These are phyloP conservation scores for Amylocarpus encephaloides DNA, from an alignment of 2,329 filamentous ascomycete genomes.

Conservation along the genomic window DNA sequence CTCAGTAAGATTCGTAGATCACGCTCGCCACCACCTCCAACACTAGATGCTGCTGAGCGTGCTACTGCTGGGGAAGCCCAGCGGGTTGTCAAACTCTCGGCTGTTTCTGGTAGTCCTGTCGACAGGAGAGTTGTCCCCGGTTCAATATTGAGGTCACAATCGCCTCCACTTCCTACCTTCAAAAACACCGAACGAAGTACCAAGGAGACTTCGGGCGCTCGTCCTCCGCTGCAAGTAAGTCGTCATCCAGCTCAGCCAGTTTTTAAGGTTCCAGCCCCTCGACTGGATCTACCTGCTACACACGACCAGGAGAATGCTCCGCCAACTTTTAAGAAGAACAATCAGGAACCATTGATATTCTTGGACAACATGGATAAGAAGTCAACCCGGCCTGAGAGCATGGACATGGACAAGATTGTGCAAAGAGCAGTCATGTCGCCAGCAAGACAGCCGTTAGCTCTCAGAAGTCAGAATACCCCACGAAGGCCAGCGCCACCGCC, in stretches of 20 bases:
- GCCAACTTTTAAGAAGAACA: conserved; percentile 55
- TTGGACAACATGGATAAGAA: conserved; percentile 39
- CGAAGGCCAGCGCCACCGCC: conserved; percentile 72
- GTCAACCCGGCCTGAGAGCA: conserved; percentile 43
- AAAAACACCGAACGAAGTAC: conserved; percentile 26
- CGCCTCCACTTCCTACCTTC: conserved; percentile 26
- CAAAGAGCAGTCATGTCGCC: conserved; percentile 39
- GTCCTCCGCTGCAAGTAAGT: conserved; percentile 36
- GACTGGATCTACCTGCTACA: conserved; percentile 51
- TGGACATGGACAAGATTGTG: conserved; percentile 34
- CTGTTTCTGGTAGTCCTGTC: conserved; percentile 22
- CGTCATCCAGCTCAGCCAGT: conserved; percentile 44
- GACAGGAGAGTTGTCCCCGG: conserved; percentile 12
- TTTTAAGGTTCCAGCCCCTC: conserved; percentile 51
- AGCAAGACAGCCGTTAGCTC: conserved; percentile 49
- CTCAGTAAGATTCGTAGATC: conserved; percentile 24
- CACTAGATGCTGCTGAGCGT: conserved; percentile 19
- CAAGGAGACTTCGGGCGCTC: conserved; percentile 34
- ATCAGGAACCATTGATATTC: conserved; percentile 23
- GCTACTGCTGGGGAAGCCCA: conserved; percentile 26
- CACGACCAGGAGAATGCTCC: conserved; percentile 82
- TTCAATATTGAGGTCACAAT: conserved; percentile 26
- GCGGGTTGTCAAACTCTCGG: neutral
- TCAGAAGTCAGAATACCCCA: conserved; percentile 62
- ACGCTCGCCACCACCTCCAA: conserved; percentile 28